Evolutionary conservation across 768 basidiomycete genomes (phyloP).

Genomic region (Macrocybe gigantea): DNA sequence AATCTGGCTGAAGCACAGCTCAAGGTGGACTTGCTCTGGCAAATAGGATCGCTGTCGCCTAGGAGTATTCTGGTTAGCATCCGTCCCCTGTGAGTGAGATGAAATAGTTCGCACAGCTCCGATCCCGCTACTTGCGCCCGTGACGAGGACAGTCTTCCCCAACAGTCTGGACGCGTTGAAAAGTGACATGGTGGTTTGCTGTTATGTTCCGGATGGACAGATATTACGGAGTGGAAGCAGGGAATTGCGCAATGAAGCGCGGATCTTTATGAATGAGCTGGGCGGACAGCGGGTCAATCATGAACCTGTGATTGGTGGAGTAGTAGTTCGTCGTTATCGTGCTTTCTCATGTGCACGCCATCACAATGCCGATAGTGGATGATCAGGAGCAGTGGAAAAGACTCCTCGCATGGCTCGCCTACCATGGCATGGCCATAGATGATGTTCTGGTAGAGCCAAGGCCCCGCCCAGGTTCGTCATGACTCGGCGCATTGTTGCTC

Average conservation of each 20-base stretch:
- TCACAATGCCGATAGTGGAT: constrained; percentile 17
- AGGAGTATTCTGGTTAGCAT: constrained; percentile 3
- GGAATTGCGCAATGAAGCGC: too few relatives aligned
- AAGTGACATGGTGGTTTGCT: constrained; percentile 49
- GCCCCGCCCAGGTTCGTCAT: constrained; percentile 40
- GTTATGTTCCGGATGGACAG: not conserved
- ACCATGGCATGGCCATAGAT: constrained; percentile 40
- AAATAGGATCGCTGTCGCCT: constrained; percentile 87
- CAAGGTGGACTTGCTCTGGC: constrained; percentile 53
- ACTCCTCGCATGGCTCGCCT: constrained; percentile 48
- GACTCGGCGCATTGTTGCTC: constrained; percentile 1
- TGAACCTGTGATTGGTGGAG: too few relatives aligned
- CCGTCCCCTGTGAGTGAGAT: not conserved
- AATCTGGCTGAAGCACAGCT: not conserved
- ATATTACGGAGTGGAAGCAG: not conserved
- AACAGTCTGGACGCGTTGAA: constrained; percentile 78
- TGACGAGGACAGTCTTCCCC: constrained; percentile 83
- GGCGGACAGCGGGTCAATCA: too few relatives aligned
- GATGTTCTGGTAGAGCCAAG: constrained; percentile 48
- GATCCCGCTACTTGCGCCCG: constrained; percentile 87
- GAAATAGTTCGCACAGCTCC: constrained; percentile 60
- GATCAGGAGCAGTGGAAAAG: constrained; percentile 28
- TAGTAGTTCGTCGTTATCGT: not conserved
- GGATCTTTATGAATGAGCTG: too few relatives aligned
- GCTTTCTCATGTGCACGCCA: not conserved